Conservation (phyloP, 2,329 filamentous ascomycete genomes). For the Hirsutella minnesotensis region DNA sequence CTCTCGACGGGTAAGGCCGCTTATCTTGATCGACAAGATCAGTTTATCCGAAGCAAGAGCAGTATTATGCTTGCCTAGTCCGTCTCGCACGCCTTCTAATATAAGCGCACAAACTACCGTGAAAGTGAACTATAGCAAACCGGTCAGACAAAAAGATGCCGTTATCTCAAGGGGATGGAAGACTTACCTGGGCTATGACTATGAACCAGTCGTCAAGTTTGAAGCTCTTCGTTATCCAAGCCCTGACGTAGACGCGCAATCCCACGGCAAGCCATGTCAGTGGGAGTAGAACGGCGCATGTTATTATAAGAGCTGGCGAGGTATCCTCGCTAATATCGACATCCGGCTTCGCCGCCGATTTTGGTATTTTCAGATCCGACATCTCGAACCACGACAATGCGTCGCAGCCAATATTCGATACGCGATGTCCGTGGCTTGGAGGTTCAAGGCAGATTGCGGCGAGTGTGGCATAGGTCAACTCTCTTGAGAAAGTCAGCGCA, state of each 20-base stretch:
- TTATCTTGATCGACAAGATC: constrained; percentile 34
- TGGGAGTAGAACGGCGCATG: constrained; percentile 23
- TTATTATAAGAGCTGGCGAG: constrained; percentile 22
- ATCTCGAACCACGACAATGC: no score
- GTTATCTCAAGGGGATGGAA: not conserved
- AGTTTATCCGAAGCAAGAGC: constrained; percentile 26
- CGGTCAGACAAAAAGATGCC: not conserved
- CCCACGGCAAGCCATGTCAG: constrained; percentile 30
- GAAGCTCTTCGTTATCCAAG: constrained; percentile 30
- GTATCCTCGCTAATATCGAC: constrained; percentile 26
- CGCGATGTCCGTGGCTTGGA: no score
- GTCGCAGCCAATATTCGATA: no score
- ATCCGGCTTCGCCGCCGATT: constrained; percentile 9
- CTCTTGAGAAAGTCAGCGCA: no score
- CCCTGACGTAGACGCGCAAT: constrained; percentile 31
- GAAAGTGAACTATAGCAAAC: constrained; percentile 25
- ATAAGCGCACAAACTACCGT: constrained; percentile 35
- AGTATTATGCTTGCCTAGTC: constrained; percentile 35
- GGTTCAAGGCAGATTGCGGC: no score
- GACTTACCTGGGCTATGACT: constrained; percentile 31
- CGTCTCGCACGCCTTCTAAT: constrained; percentile 26
- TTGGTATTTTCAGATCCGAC: no score
- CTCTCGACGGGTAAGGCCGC: not conserved
- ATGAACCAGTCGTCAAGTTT: constrained; percentile 43
- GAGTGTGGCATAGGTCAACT: no score